Conservation (phyloP, 2,329 filamentous ascomycete genomes). For the Cladosporium sphaerospermum region DNA sequence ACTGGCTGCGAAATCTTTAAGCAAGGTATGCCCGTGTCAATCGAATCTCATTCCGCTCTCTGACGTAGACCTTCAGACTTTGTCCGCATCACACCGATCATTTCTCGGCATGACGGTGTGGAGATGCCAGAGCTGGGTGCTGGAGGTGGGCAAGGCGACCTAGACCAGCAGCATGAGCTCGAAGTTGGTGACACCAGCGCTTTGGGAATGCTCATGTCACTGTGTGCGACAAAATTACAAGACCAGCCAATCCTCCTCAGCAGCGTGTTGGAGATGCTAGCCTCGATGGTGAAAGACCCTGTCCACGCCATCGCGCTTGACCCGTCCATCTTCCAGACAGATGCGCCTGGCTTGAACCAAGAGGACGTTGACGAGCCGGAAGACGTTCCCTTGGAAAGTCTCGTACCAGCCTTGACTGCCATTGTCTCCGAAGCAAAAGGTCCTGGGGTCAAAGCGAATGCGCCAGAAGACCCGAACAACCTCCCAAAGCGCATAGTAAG, state of each 20-base stretch:
- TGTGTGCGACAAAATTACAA: slow-evolving; percentile 41
- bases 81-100: slow-evolving; percentile 72
- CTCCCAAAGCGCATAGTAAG: slow-evolving; percentile 27
- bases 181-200: slow-evolving; percentile 47
- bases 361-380: slow-evolving; percentile 15
- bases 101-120: slow-evolving; percentile 56
- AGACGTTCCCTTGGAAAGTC: slow-evolving; percentile 26
- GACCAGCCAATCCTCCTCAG: slow-evolving; percentile 29
- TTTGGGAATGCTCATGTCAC: slow-evolving; percentile 47
- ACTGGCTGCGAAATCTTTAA: slow-evolving; percentile 52
- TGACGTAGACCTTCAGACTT: slow-evolving; percentile 39
- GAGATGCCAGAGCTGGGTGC: slow-evolving; percentile 68
- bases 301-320: slow-evolving; percentile 21
- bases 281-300: slow-evolving; percentile 16
- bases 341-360: background rate
- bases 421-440: slow-evolving; percentile 19
- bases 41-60: background rate
- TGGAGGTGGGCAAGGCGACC: slow-evolving; percentile 71
- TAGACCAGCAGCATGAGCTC: slow-evolving; percentile 62
- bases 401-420: slow-evolving; percentile 28
- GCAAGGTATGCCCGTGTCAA: slow-evolving; percentile 18
- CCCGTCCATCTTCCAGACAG: slow-evolving; percentile 3
- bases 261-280: slow-evolving; percentile 32
- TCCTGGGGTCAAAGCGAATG: background rate
- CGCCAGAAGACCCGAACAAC: background rate